Evolutionary conservation across 805 yeast genomes (phyloP).

Genomic region (Nakazawaea ambrosiae): DNA sequence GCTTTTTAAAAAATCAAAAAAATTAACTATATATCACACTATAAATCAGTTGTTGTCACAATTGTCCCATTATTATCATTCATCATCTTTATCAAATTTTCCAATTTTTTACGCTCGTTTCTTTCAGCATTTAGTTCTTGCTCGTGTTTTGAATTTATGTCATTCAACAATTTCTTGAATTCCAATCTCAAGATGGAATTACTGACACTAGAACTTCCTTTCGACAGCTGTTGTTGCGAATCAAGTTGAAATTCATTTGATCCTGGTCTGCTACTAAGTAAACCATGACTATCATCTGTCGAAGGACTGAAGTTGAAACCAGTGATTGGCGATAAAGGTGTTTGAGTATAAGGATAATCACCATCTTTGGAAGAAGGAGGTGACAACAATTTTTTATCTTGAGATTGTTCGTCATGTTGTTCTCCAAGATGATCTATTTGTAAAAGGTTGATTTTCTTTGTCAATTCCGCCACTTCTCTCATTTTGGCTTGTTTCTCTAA

Average conservation of each 20-base stretch:
- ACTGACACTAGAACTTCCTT: conserved; percentile 16
- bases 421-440: conserved; percentile 38
- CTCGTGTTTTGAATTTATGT: conserved; percentile 57
- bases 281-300: too few species aligned
- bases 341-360: background rate
- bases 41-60: background rate
- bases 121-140: conserved; percentile 50
- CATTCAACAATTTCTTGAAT: conserved; percentile 57
- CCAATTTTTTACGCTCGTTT: conserved; percentile 38
- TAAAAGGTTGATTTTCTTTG: conserved; percentile 36
- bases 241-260: conserved; percentile 1
- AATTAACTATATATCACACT: too few species aligned
- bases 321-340: conserved; percentile 16
- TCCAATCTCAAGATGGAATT: conserved; percentile 58
- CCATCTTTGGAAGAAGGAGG: conserved; percentile 13
- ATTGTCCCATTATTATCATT: conserved; percentile 2
- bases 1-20: too few species aligned
- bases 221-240: background rate
- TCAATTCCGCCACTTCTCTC: conserved; percentile 34
- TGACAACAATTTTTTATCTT: conserved; percentile 3
- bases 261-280: background rate
- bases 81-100: conserved; percentile 29
- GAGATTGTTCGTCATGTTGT: conserved; percentile 3
- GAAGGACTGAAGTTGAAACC: conserved; percentile 13
- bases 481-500: conserved; percentile 25